Percentiles rank a stretch among this genome's conserved stretches.
Evolutionary conservation across 2,329 filamentous ascomycete species (phyloP).

Genomic region (Macrophomina tecta): DNA sequence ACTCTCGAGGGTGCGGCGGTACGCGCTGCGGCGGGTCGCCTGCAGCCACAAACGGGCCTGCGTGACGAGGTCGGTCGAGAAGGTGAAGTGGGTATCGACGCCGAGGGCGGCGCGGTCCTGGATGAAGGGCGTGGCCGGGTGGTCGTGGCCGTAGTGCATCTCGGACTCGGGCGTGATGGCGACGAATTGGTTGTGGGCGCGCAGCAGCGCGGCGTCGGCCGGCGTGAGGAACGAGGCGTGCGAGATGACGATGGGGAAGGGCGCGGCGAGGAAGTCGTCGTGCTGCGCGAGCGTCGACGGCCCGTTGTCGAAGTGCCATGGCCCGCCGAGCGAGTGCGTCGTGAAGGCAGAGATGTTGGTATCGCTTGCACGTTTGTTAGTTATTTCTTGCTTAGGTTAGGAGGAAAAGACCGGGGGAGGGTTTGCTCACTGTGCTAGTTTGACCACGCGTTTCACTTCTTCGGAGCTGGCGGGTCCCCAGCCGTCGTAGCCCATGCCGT

Average conservation of each 20-base stretch:
- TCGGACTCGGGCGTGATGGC: constrained; percentile 66
- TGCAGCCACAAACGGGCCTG: constrained; percentile 64
- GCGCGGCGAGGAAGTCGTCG: constrained; percentile 40
- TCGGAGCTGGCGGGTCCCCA: too few species aligned
- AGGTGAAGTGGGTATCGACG: constrained; percentile 62
- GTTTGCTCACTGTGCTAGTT: neutral
- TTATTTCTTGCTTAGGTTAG: neutral
- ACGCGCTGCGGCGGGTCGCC: constrained; percentile 48
- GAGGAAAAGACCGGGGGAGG: neutral
- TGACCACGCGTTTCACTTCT: neutral
- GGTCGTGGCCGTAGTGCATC: constrained; percentile 62
- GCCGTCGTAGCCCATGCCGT: too few species aligned
- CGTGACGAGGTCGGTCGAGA: constrained; percentile 50
- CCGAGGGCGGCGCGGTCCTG: constrained; percentile 61
- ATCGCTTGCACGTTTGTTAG: neutral
- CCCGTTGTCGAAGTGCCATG: constrained; percentile 41
- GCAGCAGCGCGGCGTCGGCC: constrained; percentile 51
- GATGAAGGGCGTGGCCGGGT: constrained; percentile 51
- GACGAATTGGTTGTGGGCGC: constrained; percentile 58
- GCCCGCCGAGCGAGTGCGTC: constrained; percentile 37
- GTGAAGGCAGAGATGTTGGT: constrained; percentile 49
- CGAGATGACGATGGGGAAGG: constrained; percentile 59
- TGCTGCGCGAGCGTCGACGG: constrained; percentile 47
- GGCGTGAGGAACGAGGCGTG: constrained; percentile 56
- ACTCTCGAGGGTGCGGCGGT: constrained; percentile 45